Evolutionary conservation across 2,329 filamentous ascomycete species (phyloP), one percentile per base, ranked within the genome.

Genomic region (Pestalotiopsis sp.): DNA sequence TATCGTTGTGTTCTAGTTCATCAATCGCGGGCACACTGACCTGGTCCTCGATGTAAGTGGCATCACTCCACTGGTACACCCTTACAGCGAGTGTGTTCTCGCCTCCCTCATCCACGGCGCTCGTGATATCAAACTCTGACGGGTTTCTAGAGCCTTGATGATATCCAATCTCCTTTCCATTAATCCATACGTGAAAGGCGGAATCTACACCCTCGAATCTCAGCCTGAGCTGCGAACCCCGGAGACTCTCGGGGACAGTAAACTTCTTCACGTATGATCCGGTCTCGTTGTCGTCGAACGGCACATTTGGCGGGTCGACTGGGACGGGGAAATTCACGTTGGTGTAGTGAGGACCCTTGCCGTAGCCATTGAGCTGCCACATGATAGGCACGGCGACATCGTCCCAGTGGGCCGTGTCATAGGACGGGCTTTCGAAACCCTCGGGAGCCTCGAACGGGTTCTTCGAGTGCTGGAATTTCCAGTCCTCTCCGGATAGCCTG

Each of bases 311-410:
- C 20, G 88, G 88, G 71, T 88, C 83, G 3, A 89, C 86, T 0
- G 89, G 89, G 74, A 91, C 91, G 0, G 89, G 91, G 69, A 87
- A 93, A 64, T 87, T 82, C 64, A 90, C 81, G 70, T 93, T 93
- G 10, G 90, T 92, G 73, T 93, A 93, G 63, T 91, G 89, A 1
- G 91, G 91, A 10, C 84, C 81, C 24, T 79, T 79, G 3, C 90
- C 91, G 71, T 87, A 88, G 14, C 90, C 90, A 73, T 92, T 87
- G 1, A 91, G 80, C 76, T 93, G 91, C 91, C 91, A 93, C 81
- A 89, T 88, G 14, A 89, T 88, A 0, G 90, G 91, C 0, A 93
- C 91, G 6, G 81, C 73, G 48, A 91, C 87, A 48, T 85, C 79
- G 24, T 78, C 77, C 87, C 87, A 89, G 68, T 48, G 67, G 17